Evolutionary conservation across 306 rosid species (phyloP).

Genomic region (Alnus glutinosa): DNA sequence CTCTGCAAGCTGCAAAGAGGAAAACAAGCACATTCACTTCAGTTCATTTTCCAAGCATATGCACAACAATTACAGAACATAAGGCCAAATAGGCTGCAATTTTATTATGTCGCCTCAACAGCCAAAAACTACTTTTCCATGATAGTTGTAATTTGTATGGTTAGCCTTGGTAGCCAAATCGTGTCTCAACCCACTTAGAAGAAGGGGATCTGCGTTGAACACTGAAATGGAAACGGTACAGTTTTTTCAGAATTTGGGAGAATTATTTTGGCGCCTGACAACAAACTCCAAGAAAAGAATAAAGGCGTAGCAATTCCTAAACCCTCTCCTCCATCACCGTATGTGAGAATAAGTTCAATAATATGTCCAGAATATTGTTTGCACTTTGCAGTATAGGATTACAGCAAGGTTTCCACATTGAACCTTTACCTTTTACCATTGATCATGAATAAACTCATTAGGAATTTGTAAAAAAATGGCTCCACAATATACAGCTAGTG

Average conservation of each 20-base stretch:
- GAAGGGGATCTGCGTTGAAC: not conserved
- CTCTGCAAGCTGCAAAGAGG: constrained; percentile 77
- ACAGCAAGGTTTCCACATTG: too few relatives aligned
- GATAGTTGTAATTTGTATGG: not conserved
- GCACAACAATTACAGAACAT: constrained; percentile 11
- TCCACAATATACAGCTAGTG: too few relatives aligned
- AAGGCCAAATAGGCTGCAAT: not conserved
- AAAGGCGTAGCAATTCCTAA: not conserved
- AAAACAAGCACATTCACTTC: constrained; percentile 28
- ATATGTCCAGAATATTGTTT: too few relatives aligned
- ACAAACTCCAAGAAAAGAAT: not conserved
- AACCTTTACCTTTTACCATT: too few relatives aligned
- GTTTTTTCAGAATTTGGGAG: not conserved
- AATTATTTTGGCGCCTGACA: not conserved
- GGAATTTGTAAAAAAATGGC: too few relatives aligned
- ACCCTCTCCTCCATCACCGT: not conserved
- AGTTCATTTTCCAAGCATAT: constrained; percentile 23
- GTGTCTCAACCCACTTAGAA: not conserved
- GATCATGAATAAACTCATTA: too few relatives aligned
- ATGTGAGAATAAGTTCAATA: not conserved
- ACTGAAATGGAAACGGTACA: not conserved
- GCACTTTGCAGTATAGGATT: too few relatives aligned
- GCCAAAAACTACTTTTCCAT: not conserved
- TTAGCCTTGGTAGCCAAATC: not conserved
- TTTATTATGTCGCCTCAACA: not conserved